A percentile compares a stretch with the other conserved stretches of the same genome.
Evolutionary conservation across 768 basidiomycete species (phyloP).

Genomic region (Kwoniella europaea): DNA sequence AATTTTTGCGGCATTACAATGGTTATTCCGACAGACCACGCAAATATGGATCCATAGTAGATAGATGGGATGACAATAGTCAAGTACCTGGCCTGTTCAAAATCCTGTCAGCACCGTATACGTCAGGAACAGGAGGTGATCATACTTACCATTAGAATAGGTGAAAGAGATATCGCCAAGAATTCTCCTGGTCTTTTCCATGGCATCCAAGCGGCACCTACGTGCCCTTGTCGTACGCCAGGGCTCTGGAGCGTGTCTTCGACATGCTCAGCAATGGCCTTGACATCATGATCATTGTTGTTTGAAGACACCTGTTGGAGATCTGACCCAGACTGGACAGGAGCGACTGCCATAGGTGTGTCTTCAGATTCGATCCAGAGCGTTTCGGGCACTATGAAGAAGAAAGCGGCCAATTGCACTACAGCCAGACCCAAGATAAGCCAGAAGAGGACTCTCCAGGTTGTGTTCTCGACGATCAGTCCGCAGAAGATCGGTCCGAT

Average conservation of each 20-base stretch:
- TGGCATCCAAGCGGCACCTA: conserved; percentile 41
- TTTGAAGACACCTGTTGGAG: background rate
- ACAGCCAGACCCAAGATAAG: conserved; percentile 39
- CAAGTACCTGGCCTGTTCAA: conserved; percentile 23
- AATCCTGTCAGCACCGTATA: background rate
- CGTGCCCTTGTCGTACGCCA: conserved; percentile 7
- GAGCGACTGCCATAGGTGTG: background rate
- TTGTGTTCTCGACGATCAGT: conserved; percentile 31
- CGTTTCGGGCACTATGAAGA: conserved; percentile 44
- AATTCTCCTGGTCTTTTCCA: conserved; percentile 43
- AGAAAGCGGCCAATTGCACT: conserved; percentile 32
- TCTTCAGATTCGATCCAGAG: conserved; percentile 31
- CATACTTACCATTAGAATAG: conserved; percentile 32
- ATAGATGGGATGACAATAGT: conserved; percentile 34
- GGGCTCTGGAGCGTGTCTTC: background rate
- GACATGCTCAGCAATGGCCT: conserved; percentile 10
- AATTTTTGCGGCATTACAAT: conserved; percentile 39
- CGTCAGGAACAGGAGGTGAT: background rate
- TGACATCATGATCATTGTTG: conserved; percentile 18
- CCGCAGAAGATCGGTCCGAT: conserved; percentile 42
- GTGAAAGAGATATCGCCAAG: conserved; percentile 17
- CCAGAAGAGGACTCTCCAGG: conserved; percentile 43
- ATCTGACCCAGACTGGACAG: background rate
- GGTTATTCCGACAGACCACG: conserved; percentile 41
- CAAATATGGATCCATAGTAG: conserved; percentile 44